Evolutionary conservation across 2,329 filamentous ascomycete genomes (phyloP).

Genomic region (Gremmenia infestans): DNA sequence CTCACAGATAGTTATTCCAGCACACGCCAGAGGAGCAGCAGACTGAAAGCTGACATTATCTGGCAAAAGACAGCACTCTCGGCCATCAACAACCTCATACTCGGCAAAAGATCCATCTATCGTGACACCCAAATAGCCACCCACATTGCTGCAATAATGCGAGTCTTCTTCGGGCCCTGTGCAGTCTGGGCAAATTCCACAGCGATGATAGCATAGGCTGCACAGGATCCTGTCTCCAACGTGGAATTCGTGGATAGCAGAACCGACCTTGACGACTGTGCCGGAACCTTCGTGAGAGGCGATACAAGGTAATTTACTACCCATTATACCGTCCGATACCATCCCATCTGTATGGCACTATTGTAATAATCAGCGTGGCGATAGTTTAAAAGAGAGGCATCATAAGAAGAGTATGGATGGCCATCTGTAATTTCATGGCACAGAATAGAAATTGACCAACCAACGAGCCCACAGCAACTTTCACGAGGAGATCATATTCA

Average conservation of each 20-base stretch:
- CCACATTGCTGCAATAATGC: conserved; percentile 47
- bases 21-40: conserved; percentile 54
- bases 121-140: conserved; percentile 45
- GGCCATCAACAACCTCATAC: conserved; percentile 47
- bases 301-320: conserved; percentile 44
- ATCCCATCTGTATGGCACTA: conserved; percentile 57
- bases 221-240: conserved; percentile 45
- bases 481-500: conserved; percentile 51
- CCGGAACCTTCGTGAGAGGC: conserved; percentile 37
- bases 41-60: conserved; percentile 43
- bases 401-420: conserved; percentile 35
- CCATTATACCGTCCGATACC: conserved; percentile 47
- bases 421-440: too few relatives aligned
- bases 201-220: conserved; percentile 47
- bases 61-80: conserved; percentile 43
- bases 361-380: too few relatives aligned
- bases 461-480: conserved; percentile 49
- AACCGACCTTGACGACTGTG: conserved; percentile 31
- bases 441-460: conserved; percentile 27
- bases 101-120: conserved; percentile 53
- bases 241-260: conserved; percentile 27
- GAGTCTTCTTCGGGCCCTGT: conserved; percentile 40
- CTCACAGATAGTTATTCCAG: conserved; percentile 39
- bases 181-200: conserved; percentile 50
- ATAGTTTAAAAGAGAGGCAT: too few relatives aligned